These are phyloP conservation scores for Debaryomyces sp. DNA, from an alignment of 1,139 yeast genomes.

Conservation along the genomic window DNA sequence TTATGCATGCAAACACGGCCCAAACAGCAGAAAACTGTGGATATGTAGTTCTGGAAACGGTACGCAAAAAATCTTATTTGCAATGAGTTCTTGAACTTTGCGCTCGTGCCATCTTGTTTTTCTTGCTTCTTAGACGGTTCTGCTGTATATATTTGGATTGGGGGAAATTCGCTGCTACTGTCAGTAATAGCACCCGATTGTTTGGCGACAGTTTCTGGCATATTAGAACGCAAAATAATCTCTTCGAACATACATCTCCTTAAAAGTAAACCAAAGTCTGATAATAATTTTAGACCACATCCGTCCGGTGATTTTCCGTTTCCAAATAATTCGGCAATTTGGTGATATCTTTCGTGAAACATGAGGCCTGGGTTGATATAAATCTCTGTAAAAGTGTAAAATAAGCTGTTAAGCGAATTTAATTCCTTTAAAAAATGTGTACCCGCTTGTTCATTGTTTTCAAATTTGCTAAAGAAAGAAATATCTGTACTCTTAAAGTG, in stretches of 20 bases:
- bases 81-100: constrained; percentile 62
- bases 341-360: constrained; percentile 51
- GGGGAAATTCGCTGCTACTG: constrained; percentile 32
- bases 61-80: constrained; percentile 56
- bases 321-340: constrained; percentile 49
- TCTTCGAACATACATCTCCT: constrained; percentile 61
- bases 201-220: constrained; percentile 51
- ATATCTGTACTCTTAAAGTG: constrained; percentile 15
- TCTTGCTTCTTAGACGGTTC: constrained; percentile 32
- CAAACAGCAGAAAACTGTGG: constrained; percentile 41
- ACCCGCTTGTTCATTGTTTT: constrained; percentile 30
- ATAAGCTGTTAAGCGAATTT: constrained; percentile 37
- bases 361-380: constrained; percentile 54
- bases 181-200: constrained; percentile 41
- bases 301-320: constrained; percentile 32
- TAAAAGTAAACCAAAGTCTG: constrained; percentile 45
- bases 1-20: constrained; percentile 47
- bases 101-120: constrained; percentile 45
- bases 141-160: constrained; percentile 36
- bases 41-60: constrained; percentile 53
- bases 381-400: constrained; percentile 53
- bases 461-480: constrained; percentile 33
- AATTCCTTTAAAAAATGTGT: constrained; percentile 36
- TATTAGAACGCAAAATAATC: constrained; percentile 44
- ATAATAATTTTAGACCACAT: constrained; percentile 26